Evolutionary conservation across 495 filamentous ascomycete genomes (phyloP), one percentile per base, ranked within the genome.

Genomic region (Platismatia glauca): DNA sequence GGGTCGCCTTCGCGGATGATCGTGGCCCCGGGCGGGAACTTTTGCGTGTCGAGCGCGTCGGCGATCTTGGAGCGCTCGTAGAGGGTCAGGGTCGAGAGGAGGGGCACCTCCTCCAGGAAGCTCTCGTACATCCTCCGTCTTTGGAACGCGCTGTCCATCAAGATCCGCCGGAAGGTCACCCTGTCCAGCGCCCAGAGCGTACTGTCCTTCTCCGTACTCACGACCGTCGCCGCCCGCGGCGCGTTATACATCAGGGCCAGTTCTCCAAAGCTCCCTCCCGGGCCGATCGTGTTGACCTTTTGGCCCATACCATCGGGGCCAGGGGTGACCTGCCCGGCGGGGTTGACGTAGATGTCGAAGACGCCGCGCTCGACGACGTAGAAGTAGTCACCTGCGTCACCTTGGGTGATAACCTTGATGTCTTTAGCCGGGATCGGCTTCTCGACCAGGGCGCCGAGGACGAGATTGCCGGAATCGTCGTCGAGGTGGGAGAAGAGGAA

Each of bases 181-280:
- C 94, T 90, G 71, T 98, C 94, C 50, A 98, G 78, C 16, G 90
- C 90, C 94, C 94, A 98, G 8, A 98, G 82, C 2, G 86, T 93
- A 71, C 86, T 90, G 58, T 84, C 79, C 6, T 86, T 68, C 59
- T 95, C 91, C 33, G 86, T 85, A 22, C 89, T 94, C 59, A 95
- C 83, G 59, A 98, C 90, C 1, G 94, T 97, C 5, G 94, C 94
- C n/a, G 95, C 95, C 68, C 94, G 88, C 6, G 95, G 94, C 20
- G 94, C 91, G 69, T 97, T 97, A 76, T 98, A 98, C 94, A 98
- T 97, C 69, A 98, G 79, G 29, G 94, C 94, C 57, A 98, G 79
- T 76, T 98, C 94, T 65, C 94, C 94, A 76, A 98, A 98, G n/a
- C 90, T 95, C 59, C 92, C 91, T 34, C 95, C 95, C 4, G 91